Evolutionary conservation across 2,329 filamentous ascomycete species (phyloP).

Genomic region (Stachybotrys chartarum): DNA sequence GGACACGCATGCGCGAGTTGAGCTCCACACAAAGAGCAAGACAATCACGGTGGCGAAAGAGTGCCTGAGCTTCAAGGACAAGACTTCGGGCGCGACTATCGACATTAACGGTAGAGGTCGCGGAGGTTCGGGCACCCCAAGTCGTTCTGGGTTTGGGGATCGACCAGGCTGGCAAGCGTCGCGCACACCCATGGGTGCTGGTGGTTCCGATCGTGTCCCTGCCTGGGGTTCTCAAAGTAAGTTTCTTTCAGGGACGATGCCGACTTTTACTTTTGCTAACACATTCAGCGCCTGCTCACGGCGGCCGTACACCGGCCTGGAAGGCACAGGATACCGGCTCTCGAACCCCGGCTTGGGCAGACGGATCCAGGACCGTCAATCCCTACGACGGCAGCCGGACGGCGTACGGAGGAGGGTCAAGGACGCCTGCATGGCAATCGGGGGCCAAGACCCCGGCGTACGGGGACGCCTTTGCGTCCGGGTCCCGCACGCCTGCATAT

Average conservation of each 20-base stretch:
- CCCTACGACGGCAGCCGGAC: constrained; percentile 70
- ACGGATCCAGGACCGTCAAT: constrained; percentile 60
- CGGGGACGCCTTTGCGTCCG: constrained; percentile 55
- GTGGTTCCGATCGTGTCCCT: constrained; percentile 62
- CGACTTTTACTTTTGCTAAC: constrained; percentile 14
- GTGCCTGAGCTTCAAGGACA: constrained; percentile 80
- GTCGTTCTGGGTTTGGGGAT: constrained; percentile 33
- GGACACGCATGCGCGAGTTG: constrained; percentile 77
- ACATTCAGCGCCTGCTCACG: constrained; percentile 44
- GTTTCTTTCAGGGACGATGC: constrained; percentile 21
- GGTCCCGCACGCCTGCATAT: constrained; percentile 64
- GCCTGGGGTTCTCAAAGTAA: constrained; percentile 68
- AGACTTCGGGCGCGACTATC: constrained; percentile 68
- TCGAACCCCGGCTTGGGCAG: constrained; percentile 64
- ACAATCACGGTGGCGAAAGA: constrained; percentile 78
- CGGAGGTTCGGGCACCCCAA: constrained; percentile 36
- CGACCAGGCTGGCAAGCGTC: constrained; percentile 55
- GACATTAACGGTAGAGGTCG: constrained; percentile 54
- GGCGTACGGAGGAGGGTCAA: constrained; percentile 65
- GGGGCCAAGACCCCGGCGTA: constrained; percentile 63
- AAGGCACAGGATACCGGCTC: constrained; percentile 46
- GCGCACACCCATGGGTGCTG: constrained; percentile 59
- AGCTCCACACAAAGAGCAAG: constrained; percentile 92
- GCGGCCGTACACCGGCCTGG: constrained; percentile 58
- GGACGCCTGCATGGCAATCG: constrained; percentile 73